Conservation (phyloP, 495 filamentous ascomycete species). For the Daldinia decipiens region DNA sequence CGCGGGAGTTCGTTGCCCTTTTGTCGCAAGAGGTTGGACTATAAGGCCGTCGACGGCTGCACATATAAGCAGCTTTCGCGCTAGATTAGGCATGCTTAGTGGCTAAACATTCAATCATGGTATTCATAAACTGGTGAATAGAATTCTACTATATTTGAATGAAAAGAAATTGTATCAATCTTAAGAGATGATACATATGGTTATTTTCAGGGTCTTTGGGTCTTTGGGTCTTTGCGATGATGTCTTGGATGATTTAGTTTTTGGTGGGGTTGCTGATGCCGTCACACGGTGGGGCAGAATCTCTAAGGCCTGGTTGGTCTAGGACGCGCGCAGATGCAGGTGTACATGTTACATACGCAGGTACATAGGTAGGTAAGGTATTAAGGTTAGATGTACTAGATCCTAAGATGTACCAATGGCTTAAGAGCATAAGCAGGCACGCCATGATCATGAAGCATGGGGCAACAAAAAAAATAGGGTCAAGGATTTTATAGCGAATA, state of each 20-base stretch:
- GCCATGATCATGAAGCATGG: neutral
- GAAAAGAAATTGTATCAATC: conserved; percentile 14
- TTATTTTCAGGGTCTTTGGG: conserved; percentile 20
- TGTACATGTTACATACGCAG: conserved; percentile 13
- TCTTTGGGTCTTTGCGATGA: conserved; percentile 1
- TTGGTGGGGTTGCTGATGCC: conserved; percentile 46
- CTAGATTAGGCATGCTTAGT: conserved; percentile 73
- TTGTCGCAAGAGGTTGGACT: conserved; percentile 72
- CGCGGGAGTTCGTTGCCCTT: conserved; percentile 59
- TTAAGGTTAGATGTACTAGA: conserved; percentile 3
- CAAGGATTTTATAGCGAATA: neutral
- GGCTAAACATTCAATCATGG: conserved; percentile 25
- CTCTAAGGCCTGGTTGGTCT: conserved; percentile 13
- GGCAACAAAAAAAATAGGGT: neutral
- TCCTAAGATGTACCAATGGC: conserved; percentile 4
- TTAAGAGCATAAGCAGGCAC: neutral
- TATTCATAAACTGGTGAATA: conserved; percentile 5
- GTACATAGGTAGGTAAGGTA: no score
- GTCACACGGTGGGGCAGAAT: conserved; percentile 38
- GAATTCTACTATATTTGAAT: conserved; percentile 3
- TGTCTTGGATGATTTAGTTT: conserved; percentile 33
- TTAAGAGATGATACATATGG: conserved; percentile 23
- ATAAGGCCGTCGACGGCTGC: conserved; percentile 88
- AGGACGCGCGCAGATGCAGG: conserved; percentile 5
- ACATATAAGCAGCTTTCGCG: conserved; percentile 81